These are phyloP conservation scores for Ceratonia siliqua DNA, from an alignment of 306 rosid genomes.

Conservation along the genomic window DNA sequence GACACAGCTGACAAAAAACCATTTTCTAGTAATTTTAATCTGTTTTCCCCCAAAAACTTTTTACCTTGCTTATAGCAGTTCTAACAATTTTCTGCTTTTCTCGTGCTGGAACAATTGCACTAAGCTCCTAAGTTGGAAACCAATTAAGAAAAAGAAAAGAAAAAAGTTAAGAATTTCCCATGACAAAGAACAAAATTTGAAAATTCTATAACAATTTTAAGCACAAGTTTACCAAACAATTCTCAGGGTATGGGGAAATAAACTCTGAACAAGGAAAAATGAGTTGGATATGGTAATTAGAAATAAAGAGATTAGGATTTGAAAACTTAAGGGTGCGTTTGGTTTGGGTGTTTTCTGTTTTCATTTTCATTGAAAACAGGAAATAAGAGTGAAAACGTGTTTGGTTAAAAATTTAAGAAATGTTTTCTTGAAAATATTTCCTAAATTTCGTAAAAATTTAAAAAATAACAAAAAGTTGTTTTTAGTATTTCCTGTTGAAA, in stretches of 20 bases:
- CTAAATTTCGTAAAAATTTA: too few species aligned
- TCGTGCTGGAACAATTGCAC: slow-evolving; percentile 94
- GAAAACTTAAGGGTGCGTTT: not conserved
- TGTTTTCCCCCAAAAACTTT: slow-evolving; percentile 9
- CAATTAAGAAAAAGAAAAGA: slow-evolving; percentile 20
- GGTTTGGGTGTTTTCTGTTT: too few species aligned
- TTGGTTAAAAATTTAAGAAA: too few species aligned
- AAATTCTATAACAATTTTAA: not conserved
- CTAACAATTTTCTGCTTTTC: slow-evolving; percentile 92
- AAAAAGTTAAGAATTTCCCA: slow-evolving; percentile 21
- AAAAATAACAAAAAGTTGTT: too few species aligned
- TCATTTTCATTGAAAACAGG: too few species aligned
- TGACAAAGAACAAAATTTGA: not conserved
- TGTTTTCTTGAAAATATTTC: too few species aligned
- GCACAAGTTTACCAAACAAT: slow-evolving; percentile 11
- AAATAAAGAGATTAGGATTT: not conserved
- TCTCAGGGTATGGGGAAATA: not conserved
- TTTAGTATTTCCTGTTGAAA: too few species aligned
- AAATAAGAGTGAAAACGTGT: too few species aligned
- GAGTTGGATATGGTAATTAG: slow-evolving; percentile 17
- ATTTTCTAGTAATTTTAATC: slow-evolving; percentile 26
- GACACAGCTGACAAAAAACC: slow-evolving; percentile 23
- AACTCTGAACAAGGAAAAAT: not conserved
- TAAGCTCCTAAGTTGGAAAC: slow-evolving; percentile 74
- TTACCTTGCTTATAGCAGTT: slow-evolving; percentile 97